phyloP scores from a whole-genome alignment of 768 basidiomycete genomes.

The Erythrobasidium yunnanense region DNA sequence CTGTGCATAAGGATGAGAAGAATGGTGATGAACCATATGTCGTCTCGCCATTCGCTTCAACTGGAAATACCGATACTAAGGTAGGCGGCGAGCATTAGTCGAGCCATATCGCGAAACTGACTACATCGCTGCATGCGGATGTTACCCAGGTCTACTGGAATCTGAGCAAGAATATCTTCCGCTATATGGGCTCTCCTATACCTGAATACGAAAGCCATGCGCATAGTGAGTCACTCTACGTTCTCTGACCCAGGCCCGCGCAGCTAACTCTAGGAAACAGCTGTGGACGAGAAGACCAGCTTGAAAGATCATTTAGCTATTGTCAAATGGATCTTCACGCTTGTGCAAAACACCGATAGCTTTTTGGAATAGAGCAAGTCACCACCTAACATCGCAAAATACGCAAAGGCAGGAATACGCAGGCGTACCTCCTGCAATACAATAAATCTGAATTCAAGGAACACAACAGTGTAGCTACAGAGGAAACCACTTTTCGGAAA shows the following conservation, averaged over 20 bases:
- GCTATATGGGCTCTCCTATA: neutral
- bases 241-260: neutral
- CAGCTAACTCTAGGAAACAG: neutral
- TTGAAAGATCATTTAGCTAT: neutral
- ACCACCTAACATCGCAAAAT: too few relatives aligned
- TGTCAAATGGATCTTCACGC: constrained; percentile 1
- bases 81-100: neutral
- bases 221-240: neutral
- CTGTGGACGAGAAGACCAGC: constrained; percentile 11
- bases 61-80: constrained; percentile 1
- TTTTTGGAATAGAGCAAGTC: too few relatives aligned
- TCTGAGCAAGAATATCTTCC: neutral
- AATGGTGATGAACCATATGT: neutral
- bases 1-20: neutral
- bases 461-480: too few relatives aligned
- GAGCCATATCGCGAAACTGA: too few relatives aligned
- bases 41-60: neutral
- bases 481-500: too few relatives aligned
- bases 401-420: too few relatives aligned
- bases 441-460: too few relatives aligned
- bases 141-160: constrained; percentile 5
- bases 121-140: neutral
- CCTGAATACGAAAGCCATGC: neutral
- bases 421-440: too few relatives aligned
- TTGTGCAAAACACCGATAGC: constrained; percentile 16